Evolutionary conservation across 2,329 filamentous ascomycete genomes (phyloP), one percentile per base, ranked within the genome.

Genomic region (Hymenoscyphus repandus): DNA sequence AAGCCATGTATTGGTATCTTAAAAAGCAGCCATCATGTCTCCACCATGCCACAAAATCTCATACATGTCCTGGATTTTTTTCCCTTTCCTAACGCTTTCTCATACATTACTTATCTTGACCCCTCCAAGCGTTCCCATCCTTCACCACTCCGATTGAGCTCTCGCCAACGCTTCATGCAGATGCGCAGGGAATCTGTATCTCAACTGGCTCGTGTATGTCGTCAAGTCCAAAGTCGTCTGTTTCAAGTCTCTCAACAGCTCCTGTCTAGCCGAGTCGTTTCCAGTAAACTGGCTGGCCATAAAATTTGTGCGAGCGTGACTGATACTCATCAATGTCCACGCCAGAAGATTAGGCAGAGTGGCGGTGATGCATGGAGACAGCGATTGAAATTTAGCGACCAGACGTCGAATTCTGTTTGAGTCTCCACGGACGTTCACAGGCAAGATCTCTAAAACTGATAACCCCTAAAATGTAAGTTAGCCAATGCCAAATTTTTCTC

Each of bases 291-390:
- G 80, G 27, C 85, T 83, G 52, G 76, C 78, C 50, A 79, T 77
- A 42, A 95, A 76, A 54, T 83, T 74, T 61, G 87, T 84, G 55
- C 88, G 81, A 69, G 96, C 86, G 50, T 83, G 80, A 45, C 86
- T 85, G 69, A 91, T 95, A 71, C 88, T 90, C 38, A 86, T 79
- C 59, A 99, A 89, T 45, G 90, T 90, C 93, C 93, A 97, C 73
- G 96, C 86, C 56, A 99, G 79, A 55, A 97, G 76, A 68, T 92
- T 90, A 15, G 92, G 92, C 61, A 96, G 84, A 64, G 93, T 95
- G 66, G 89, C 85, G 2, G 91, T 86, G 37, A 99, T 87, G 6
- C 90, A 82, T 59, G 89, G 82, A 3, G 90, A 81, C 37, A 95
- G 78, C 1, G 79, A 76, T 13, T 88, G 80, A 71, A 99, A 97